Conservation (phyloP, 139 green algal species). For the Coccomyxa sp. region DNA sequence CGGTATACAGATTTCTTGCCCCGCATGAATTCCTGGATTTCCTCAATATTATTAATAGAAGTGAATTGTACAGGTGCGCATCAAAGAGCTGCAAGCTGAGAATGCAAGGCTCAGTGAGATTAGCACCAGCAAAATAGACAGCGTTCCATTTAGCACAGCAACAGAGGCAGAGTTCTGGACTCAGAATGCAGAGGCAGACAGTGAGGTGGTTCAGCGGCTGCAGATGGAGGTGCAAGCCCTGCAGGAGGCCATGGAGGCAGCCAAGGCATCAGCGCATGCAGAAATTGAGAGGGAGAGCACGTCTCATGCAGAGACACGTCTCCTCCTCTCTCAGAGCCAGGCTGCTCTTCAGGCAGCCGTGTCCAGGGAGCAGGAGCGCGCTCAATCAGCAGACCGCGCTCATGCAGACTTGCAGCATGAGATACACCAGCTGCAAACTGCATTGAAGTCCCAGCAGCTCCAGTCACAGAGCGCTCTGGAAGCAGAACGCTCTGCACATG, state of each 20-base stretch:
- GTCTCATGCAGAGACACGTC: too few species aligned
- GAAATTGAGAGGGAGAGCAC: background rate
- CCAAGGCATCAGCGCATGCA: background rate
- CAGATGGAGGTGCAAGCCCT: background rate
- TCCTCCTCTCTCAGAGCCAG: too few species aligned
- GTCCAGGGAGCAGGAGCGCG: too few species aligned
- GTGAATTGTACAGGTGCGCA: background rate
- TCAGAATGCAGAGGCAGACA: background rate
- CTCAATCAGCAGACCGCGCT: background rate
- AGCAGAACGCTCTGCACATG: background rate
- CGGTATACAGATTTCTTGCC: background rate
- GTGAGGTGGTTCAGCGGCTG: background rate
- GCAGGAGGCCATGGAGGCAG: background rate
- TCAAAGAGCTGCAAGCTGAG: background rate
- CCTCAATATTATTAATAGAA: background rate
- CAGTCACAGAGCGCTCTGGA: background rate
- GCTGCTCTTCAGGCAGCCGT: too few species aligned
- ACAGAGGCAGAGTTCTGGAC: background rate
- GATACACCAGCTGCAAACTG: slow-evolving; percentile 2
- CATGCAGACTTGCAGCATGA: slow-evolving; percentile 3
- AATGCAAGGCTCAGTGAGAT: background rate
- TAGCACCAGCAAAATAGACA: background rate
- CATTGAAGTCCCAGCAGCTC: background rate
- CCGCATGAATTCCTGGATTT: background rate
- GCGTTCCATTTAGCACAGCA: background rate